phyloP scores from a whole-genome alignment of 331 rosid genomes.

The Dryas integrifolia region DNA sequence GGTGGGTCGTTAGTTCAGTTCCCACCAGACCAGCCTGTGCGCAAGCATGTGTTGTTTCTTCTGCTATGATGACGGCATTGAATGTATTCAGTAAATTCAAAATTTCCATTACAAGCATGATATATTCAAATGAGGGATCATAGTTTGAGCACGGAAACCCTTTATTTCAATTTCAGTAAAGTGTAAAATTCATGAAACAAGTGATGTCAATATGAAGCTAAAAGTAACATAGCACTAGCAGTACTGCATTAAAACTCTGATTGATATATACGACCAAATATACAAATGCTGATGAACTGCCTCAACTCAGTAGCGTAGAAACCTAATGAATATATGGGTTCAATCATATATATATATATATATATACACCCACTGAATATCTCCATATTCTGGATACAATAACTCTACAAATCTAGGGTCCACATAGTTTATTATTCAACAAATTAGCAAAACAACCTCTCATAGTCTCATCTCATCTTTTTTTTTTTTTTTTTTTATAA shows the following conservation, averaged over 20 bases:
- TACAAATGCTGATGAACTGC: neutral
- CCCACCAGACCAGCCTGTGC: no score
- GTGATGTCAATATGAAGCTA: neutral
- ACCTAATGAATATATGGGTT: neutral
- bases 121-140: neutral
- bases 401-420: neutral
- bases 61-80: no score
- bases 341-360: neutral
- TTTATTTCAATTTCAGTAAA: no score
- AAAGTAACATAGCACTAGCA: no score
- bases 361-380: slow-evolving; percentile 11
- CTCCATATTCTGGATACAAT: neutral
- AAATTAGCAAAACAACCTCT: neutral
- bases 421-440: neutral
- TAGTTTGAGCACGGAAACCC: neutral
- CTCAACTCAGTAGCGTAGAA: neutral
- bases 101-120: neutral
- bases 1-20: slow-evolving; percentile 30
- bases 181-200: neutral
- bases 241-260: neutral
- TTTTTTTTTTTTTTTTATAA: no score
- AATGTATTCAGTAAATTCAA: neutral
- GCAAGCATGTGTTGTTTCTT: neutral
- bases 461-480: neutral
- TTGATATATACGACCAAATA: neutral